Evolutionary conservation across 306 rosid species (phyloP), one percentile per base, ranked within the genome.

Genomic region (Cucurbita ficifolia): DNA sequence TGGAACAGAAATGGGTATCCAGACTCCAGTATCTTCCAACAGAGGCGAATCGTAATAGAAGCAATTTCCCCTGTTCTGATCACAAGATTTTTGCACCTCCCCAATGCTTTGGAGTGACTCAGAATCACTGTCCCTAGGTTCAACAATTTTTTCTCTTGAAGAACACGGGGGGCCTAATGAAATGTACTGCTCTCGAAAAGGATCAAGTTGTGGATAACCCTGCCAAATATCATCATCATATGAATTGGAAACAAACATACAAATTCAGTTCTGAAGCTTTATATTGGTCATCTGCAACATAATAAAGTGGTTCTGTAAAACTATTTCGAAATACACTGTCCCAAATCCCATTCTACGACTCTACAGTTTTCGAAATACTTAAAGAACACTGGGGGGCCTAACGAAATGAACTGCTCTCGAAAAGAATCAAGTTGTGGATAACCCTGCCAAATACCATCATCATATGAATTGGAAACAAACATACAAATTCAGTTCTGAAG

Each of bases 1-100:
- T 1, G 99, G 97, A 79, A 94, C 92, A 0, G 99, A 94, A 81
- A 94, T 96, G 9, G 99, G 99, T 79, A 94, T 94, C 99, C 99
- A 94, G 75, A 72, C 92, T 59, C 99, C 99, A 22, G 98, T 94
- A 74, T 89, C 97, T 70, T 94, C 98, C 61, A 70, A 51, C 22
- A 79, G 83, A 0, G 98, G 96, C 29, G 91, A 61, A 48, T 89
- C 98, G 43, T 89, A 94, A 70, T 51, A 90, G 69, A 94, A 94
- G 82, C 84, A 91, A 60, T 86, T 89, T 52, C 88, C 85, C 62
- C 21, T 35, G 79, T 79, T 80, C 81, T 76, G 81, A 68, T 49
- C 50, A 77, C 80, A 49, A 75, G 76, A 77, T 49, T 77, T 69
- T 72, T 48, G 60, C 45, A 75, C 82, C 53, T 83, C 87, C 74